Conservation (phyloP, 495 filamentous ascomycete genomes). For the Aspergillus carlsbadensis region DNA sequence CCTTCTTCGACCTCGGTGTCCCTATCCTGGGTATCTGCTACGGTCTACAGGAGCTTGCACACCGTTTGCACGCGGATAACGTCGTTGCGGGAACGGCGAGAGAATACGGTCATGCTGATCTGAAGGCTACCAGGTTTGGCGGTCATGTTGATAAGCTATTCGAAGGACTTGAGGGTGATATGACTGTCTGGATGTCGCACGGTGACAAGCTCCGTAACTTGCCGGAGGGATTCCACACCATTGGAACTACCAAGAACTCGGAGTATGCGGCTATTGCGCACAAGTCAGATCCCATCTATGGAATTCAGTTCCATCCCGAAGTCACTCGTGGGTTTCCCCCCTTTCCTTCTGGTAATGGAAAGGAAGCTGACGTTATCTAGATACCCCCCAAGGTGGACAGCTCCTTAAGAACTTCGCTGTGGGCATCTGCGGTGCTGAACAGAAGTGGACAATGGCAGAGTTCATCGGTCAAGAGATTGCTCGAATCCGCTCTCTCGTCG, state of each 20-base stretch:
- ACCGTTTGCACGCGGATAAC: conserved; percentile 62
- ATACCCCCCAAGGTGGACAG: conserved; percentile 47
- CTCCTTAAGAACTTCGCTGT: conserved; percentile 80
- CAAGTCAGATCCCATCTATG: conserved; percentile 57
- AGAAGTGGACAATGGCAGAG: conserved; percentile 79
- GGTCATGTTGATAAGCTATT: conserved; percentile 72
- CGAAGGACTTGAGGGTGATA: conserved; percentile 60
- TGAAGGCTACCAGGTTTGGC: conserved; percentile 50
- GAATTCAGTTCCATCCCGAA: conserved; percentile 86
- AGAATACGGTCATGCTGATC: conserved; percentile 69
- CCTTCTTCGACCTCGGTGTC: conserved; percentile 73
- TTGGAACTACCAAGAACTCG: conserved; percentile 74
- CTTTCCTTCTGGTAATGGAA: background rate
- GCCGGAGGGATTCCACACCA: conserved; percentile 66
- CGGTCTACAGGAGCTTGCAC: conserved; percentile 80
- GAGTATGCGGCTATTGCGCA: conserved; percentile 82
- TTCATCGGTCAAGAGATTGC: conserved; percentile 78
- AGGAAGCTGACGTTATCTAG: conserved; percentile 5
- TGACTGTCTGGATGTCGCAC: conserved; percentile 85
- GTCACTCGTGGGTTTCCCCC: conserved; percentile 47
- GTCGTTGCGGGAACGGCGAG: conserved; percentile 69
- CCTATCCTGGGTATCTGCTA: conserved; percentile 82
- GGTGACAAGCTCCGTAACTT: conserved; percentile 76
- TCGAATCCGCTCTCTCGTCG: conserved; percentile 74
- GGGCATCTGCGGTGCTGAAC: conserved; percentile 68